A percentile compares a stretch with the other conserved stretches of the same genome.
Conservation (phyloP, 768 basidiomycete species). For the Tricholoma hemisulphureum region DNA sequence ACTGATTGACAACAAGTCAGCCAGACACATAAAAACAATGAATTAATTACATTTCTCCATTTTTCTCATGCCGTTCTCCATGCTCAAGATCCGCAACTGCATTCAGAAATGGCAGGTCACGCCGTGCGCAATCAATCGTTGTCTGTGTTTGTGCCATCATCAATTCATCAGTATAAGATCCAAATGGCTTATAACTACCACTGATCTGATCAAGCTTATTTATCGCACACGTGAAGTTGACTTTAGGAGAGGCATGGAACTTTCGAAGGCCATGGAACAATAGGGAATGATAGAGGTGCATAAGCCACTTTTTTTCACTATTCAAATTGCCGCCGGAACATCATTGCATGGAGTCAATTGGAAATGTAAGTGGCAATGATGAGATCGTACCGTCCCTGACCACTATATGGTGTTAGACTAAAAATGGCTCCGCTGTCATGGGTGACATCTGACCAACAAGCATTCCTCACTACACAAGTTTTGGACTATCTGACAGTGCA, state of each 20-base stretch:
- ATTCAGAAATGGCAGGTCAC: constrained; percentile 24
- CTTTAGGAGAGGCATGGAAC: background rate
- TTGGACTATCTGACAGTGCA: background rate
- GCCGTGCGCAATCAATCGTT: constrained; percentile 24
- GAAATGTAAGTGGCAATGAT: background rate
- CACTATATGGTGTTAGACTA: background rate
- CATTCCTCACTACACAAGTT: constrained; percentile 1
- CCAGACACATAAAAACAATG: no score
- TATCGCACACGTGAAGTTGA: background rate
- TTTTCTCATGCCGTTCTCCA: no score
- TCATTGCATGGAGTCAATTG: background rate
- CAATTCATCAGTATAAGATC: constrained; percentile 16
- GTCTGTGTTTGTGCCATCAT: constrained; percentile 29
- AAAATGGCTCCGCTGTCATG: constrained; percentile 11
- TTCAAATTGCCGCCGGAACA: background rate
- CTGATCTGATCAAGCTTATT: background rate
- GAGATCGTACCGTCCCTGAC: background rate
- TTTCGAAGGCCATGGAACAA: background rate
- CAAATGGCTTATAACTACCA: no score
- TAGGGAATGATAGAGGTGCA: background rate
- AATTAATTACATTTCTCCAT: no score
- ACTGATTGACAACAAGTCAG: no score
- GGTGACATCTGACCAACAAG: constrained; percentile 15
- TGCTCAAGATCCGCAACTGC: constrained; percentile 22
- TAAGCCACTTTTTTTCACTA: background rate